phyloP scores from a whole-genome alignment of 1,139 yeast species.

The Yamadazyma mexicana region DNA sequence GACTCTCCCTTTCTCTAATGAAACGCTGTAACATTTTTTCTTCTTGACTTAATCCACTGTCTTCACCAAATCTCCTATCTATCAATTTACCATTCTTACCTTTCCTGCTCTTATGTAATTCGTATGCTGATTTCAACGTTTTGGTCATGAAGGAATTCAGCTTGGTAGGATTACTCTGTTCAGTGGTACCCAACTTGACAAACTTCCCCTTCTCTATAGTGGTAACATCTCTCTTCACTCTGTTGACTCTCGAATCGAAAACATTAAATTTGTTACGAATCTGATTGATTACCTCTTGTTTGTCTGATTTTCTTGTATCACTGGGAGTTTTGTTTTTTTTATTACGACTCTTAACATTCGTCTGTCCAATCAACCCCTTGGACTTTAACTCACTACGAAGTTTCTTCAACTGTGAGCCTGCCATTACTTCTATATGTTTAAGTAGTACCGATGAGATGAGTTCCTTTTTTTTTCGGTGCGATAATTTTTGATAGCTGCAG shows the following conservation, averaged over 20 bases:
- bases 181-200: slow-evolving; percentile 57
- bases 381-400: slow-evolving; percentile 74
- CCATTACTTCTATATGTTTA: slow-evolving; percentile 48
- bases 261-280: slow-evolving; percentile 87
- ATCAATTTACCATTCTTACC: slow-evolving; percentile 77
- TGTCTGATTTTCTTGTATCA: slow-evolving; percentile 69
- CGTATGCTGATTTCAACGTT: slow-evolving; percentile 66
- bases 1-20: slow-evolving; percentile 78
- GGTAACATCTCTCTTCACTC: slow-evolving; percentile 67
- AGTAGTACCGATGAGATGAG: slow-evolving; percentile 8
- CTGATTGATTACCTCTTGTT: slow-evolving; percentile 51
- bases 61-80: slow-evolving; percentile 93
- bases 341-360: slow-evolving; percentile 57
- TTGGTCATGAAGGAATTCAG: slow-evolving; percentile 79
- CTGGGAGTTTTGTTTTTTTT: slow-evolving; percentile 56
- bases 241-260: slow-evolving; percentile 75
- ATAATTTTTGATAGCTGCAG: not conserved
- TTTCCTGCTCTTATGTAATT: slow-evolving; percentile 56
- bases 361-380: slow-evolving; percentile 81
- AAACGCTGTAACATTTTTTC: slow-evolving; percentile 95
- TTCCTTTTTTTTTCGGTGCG: slow-evolving; percentile 5
- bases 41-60: slow-evolving; percentile 68
- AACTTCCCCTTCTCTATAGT: slow-evolving; percentile 53
- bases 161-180: slow-evolving; percentile 35
- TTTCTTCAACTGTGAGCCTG: slow-evolving; percentile 85